Conservation (phyloP, 768 basidiomycete genomes). For the Termitomyces sp. region DNA sequence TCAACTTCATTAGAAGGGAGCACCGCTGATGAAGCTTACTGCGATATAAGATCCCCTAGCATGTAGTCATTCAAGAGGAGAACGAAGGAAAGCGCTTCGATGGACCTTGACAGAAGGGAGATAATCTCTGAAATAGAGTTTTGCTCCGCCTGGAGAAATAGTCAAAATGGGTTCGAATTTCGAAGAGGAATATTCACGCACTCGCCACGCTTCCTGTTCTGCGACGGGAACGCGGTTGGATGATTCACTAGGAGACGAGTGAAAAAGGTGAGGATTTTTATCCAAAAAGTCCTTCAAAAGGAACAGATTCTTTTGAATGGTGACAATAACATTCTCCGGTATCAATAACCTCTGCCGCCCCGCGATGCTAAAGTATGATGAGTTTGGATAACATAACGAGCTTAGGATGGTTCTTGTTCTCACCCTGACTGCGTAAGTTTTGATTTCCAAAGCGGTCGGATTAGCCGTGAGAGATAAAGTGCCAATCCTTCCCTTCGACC, state of each 20-base stretch:
- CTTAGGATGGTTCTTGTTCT: constrained; percentile 21
- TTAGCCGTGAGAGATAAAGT: constrained; percentile 79
- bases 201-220: constrained; percentile 91
- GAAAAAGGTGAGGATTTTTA: constrained; percentile 83
- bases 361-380: constrained; percentile 28
- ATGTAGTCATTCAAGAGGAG: constrained; percentile 90
- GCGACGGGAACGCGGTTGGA: constrained; percentile 53
- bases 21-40: constrained; percentile 43
- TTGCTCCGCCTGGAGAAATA: constrained; percentile 64
- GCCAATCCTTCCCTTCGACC: constrained; percentile 87
- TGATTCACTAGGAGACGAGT: constrained; percentile 72
- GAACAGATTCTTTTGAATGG: constrained; percentile 77
- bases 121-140: constrained; percentile 76
- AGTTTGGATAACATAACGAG: not conserved
- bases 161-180: constrained; percentile 2
- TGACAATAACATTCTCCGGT: constrained; percentile 57
- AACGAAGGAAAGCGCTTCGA: constrained; percentile 93
- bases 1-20: not conserved
- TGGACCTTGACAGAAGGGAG: constrained; percentile 73
- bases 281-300: constrained; percentile 74
- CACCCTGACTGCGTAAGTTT: constrained; percentile 70
- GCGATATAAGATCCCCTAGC: constrained; percentile 77
- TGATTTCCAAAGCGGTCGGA: constrained; percentile 85
- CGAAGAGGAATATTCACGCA: constrained; percentile 25
- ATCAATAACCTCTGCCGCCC: constrained; percentile 58